Evolutionary conservation across 2,329 filamentous ascomycete species (phyloP).

Genomic region (Cladosporium sp.): DNA sequence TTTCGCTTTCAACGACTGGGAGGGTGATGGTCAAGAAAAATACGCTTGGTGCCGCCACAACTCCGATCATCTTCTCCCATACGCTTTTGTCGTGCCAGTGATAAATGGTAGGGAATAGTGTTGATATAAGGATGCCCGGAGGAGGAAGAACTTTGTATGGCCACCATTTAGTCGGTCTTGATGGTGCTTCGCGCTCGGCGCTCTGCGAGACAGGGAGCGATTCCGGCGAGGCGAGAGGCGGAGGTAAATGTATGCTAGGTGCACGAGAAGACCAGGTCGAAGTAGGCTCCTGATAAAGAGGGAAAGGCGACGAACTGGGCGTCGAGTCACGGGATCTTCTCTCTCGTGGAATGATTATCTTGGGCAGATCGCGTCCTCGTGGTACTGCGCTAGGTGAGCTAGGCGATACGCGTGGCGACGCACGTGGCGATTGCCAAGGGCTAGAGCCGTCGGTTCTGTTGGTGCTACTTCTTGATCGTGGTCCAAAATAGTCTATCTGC

Average conservation of each 20-base stretch:
- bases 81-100: slow-evolving; percentile 76
- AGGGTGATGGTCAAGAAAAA: slow-evolving; percentile 85
- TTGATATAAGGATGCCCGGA: slow-evolving; percentile 64
- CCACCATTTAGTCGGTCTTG: slow-evolving; percentile 50
- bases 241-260: slow-evolving; percentile 54
- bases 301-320: slow-evolving; percentile 58
- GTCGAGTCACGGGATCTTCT: slow-evolving; percentile 32
- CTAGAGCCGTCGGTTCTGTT: background rate
- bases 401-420: slow-evolving; percentile 8
- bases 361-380: slow-evolving; percentile 34
- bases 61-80: slow-evolving; percentile 77
- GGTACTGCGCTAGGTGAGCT: slow-evolving; percentile 24
- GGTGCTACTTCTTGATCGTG: slow-evolving; percentile 5
- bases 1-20: slow-evolving; percentile 75
- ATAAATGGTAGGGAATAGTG: slow-evolving; percentile 81
- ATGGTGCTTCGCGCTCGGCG: slow-evolving; percentile 21
- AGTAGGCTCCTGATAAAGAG: slow-evolving; percentile 52
- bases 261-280: slow-evolving; percentile 43
- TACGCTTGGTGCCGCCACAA: slow-evolving; percentile 83
- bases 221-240: slow-evolving; percentile 45
- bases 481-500: background rate
- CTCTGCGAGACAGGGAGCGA: slow-evolving; percentile 36
- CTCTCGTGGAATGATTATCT: slow-evolving; percentile 36
- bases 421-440: background rate
- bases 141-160: slow-evolving; percentile 69